Conservation (phyloP, 805 yeast genomes). For the Ogataea philodendri region DNA sequence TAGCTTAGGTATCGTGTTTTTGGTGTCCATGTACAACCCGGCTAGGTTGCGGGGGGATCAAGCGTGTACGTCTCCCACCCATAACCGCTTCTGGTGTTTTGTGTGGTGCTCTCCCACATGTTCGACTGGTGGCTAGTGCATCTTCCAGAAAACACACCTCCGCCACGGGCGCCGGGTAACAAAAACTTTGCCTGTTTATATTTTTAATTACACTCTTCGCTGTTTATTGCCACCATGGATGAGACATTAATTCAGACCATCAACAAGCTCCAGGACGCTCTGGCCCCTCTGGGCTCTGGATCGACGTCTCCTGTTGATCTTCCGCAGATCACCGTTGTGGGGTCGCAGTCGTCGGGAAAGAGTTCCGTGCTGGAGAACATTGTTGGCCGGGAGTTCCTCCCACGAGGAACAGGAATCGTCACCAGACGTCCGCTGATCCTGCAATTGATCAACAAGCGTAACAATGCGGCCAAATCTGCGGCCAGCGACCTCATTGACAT, state of each 20-base stretch:
- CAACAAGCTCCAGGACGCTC: conserved; percentile 91
- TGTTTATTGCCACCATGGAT: conserved; percentile 50
- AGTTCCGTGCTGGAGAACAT: conserved; percentile 87
- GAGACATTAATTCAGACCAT: conserved; percentile 78
- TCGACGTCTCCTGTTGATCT: conserved; percentile 85
- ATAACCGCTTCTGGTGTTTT: too few species aligned
- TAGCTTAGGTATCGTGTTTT: too few species aligned
- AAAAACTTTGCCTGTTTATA: conserved; percentile 4
- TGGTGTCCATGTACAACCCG: too few species aligned
- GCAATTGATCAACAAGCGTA: conserved; percentile 72
- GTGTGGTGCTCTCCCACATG: neutral
- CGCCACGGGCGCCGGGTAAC: conserved; percentile 11
- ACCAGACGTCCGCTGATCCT: conserved; percentile 50
- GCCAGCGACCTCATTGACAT: conserved; percentile 42
- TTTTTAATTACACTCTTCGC: conserved; percentile 8
- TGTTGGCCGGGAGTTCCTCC: conserved; percentile 87
- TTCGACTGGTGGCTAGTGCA: too few species aligned
- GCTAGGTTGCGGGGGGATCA: too few species aligned
- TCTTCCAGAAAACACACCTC: too few species aligned
- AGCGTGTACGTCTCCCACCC: too few species aligned
- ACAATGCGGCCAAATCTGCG: conserved; percentile 29
- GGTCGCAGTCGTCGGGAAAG: conserved; percentile 88
- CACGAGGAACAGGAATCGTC: conserved; percentile 91
- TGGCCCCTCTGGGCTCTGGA: conserved; percentile 92
- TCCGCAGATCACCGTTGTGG: conserved; percentile 94